Conservation (phyloP, 306 rosid species). For the Trichosanthes truncata region DNA sequence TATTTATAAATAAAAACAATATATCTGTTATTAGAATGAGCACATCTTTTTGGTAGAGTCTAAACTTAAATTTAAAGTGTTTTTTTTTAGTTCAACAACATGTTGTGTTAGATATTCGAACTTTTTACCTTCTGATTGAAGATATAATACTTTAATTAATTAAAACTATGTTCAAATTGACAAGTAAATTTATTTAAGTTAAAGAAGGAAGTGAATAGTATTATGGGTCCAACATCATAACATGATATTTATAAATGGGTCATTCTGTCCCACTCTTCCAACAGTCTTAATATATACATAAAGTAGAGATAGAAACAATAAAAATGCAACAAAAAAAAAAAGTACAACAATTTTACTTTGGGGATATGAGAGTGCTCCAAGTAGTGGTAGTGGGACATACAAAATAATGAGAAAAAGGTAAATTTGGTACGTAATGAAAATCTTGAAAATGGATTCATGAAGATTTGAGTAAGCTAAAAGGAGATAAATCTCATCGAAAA, state of each 20-base stretch:
- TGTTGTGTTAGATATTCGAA: too few relatives aligned
- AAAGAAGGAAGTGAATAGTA: too few relatives aligned
- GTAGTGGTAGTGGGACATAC: neutral
- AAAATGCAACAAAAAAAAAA: neutral
- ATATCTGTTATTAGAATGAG: too few relatives aligned
- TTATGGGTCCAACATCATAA: neutral
- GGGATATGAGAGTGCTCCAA: neutral
- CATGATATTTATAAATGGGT: neutral
- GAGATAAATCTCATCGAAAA: neutral
- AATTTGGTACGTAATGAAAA: neutral
- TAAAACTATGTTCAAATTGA: too few relatives aligned
- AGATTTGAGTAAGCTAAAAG: neutral
- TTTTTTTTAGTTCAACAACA: too few relatives aligned
- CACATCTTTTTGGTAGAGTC: too few relatives aligned
- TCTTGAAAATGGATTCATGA: neutral
- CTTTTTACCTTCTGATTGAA: too few relatives aligned
- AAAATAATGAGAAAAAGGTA: neutral
- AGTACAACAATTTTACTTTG: neutral
- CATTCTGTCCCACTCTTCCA: neutral
- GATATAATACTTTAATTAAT: too few relatives aligned
- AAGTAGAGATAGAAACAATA: neutral
- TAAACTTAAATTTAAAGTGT: too few relatives aligned
- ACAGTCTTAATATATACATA: neutral
- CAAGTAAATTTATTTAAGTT: too few relatives aligned
- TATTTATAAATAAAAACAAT: too few relatives aligned